Conservation (phyloP, 2,329 filamentous ascomycete species). For the Scedosporium aurantiacum region DNA sequence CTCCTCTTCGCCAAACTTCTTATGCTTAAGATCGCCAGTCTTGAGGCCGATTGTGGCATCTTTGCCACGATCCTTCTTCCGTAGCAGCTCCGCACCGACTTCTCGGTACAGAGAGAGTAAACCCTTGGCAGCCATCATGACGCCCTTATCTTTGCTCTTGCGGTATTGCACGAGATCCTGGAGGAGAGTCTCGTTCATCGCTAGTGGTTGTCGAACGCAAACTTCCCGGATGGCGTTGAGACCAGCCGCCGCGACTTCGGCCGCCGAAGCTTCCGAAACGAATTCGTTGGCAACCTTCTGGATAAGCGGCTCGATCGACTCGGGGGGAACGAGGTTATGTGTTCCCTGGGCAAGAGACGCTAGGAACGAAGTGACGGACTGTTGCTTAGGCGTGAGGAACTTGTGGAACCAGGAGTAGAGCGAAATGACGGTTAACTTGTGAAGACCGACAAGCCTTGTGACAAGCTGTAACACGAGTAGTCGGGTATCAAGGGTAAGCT, state of each 20-base stretch:
- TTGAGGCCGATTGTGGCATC: conserved; percentile 75
- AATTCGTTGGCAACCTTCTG: conserved; percentile 98
- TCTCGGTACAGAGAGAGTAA: conserved; percentile 84
- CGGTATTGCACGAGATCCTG: conserved; percentile 94
- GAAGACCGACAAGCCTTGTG: conserved; percentile 79
- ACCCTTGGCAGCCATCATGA: conserved; percentile 97
- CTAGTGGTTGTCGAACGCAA: conserved; percentile 83
- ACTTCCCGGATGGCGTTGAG: conserved; percentile 93
- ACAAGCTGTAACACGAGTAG: conserved; percentile 84
- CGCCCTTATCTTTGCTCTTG: conserved; percentile 95
- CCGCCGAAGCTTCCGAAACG: conserved; percentile 83
- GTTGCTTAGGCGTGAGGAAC: conserved; percentile 77
- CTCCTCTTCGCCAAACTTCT: conserved; percentile 73
- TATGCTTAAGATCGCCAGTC: conserved; percentile 62
- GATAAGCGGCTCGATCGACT: conserved; percentile 79
- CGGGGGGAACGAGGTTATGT: conserved; percentile 83
- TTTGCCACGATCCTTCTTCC: conserved; percentile 84
- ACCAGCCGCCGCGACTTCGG: conserved; percentile 83
- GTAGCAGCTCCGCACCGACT: conserved; percentile 77
- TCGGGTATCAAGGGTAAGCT: conserved; percentile 78
- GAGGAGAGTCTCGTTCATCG: conserved; percentile 89
- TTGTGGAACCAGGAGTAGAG: conserved; percentile 97
- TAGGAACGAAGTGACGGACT: conserved; percentile 83
- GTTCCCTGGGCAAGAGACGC: conserved; percentile 86
- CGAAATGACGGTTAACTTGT: conserved; percentile 79